Conservation (phyloP, 768 basidiomycete genomes). For the Russula lepida region DNA sequence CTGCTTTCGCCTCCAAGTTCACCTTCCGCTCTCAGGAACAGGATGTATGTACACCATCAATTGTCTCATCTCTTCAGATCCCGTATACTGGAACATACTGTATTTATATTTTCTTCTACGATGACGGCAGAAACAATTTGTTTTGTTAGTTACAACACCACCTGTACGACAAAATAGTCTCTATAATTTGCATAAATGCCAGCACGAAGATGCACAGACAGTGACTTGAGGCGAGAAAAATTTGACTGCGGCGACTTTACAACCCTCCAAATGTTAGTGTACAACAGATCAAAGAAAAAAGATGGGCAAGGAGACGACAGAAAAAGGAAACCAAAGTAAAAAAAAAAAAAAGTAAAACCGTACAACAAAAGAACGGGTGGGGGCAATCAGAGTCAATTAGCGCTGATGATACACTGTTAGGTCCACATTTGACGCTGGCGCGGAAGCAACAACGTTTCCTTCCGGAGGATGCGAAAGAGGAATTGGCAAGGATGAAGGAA, state of each 20-base stretch:
- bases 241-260: slow-evolving; percentile 13
- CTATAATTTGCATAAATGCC: slow-evolving; percentile 20
- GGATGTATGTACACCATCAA: not conserved
- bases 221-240: not conserved
- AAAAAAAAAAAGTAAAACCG: not conserved
- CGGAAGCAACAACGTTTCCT: slow-evolving; percentile 4
- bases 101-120: not conserved
- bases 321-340: slow-evolving; percentile 2
- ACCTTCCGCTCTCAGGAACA: not conserved
- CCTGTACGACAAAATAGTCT: not conserved
- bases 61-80: not conserved
- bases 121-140: not conserved
- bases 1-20: not conserved
- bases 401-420: slow-evolving; percentile 12
- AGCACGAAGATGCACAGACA: slow-evolving; percentile 12
- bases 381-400: slow-evolving; percentile 16
- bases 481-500: not conserved
- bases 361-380: slow-evolving; percentile 6
- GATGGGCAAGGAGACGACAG: slow-evolving; percentile 3
- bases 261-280: slow-evolving; percentile 18
- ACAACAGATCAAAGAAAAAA: slow-evolving; percentile 17
- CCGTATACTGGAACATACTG: not conserved
- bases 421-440: slow-evolving; percentile 7
- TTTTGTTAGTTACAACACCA: not conserved
- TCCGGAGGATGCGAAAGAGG: slow-evolving; percentile 12